Conservation (phyloP, 2,329 filamentous ascomycete genomes). For the Clathrospora elynae region DNA sequence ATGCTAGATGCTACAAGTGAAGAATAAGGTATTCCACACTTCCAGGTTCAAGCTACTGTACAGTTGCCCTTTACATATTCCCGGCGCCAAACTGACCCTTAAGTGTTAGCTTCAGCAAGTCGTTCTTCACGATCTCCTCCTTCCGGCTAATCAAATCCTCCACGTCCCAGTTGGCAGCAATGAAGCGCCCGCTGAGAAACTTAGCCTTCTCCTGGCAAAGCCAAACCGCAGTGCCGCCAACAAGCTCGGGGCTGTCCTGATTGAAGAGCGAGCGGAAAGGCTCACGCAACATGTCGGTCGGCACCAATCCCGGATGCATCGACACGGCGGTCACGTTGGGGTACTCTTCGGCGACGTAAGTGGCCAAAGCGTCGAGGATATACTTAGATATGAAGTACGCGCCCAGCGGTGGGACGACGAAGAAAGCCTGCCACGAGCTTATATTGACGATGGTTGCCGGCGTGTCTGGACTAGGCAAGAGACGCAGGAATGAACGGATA, state of each 20-base stretch:
- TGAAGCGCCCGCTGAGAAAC: slow-evolving; percentile 36
- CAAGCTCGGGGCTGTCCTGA: slow-evolving; percentile 34
- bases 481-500: slow-evolving; percentile 38
- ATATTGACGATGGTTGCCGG: slow-evolving; percentile 32
- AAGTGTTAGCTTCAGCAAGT: slow-evolving; percentile 22
- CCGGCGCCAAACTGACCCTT: slow-evolving; percentile 20
- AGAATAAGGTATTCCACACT: too few species aligned
- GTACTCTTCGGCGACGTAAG: slow-evolving; percentile 24
- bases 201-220: slow-evolving; percentile 28
- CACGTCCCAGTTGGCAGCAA: slow-evolving; percentile 38
- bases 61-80: background rate
- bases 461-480: slow-evolving; percentile 18
- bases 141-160: slow-evolving; percentile 33
- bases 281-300: slow-evolving; percentile 23
- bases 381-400: slow-evolving; percentile 24
- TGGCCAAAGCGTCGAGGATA: slow-evolving; percentile 11
- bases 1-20: too few species aligned
- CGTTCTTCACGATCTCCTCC: slow-evolving; percentile 23
- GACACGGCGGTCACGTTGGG: slow-evolving; percentile 21
- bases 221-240: slow-evolving; percentile 37
- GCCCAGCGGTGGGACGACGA: slow-evolving; percentile 11
- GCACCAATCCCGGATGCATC: slow-evolving; percentile 22
- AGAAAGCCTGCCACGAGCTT: slow-evolving; percentile 15
- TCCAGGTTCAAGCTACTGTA: too few species aligned
- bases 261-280: slow-evolving; percentile 17